Evolutionary conservation across 495 filamentous ascomycete genomes (phyloP), one percentile per base, ranked within the genome.

Genomic region (Talaromyces ruber): DNA sequence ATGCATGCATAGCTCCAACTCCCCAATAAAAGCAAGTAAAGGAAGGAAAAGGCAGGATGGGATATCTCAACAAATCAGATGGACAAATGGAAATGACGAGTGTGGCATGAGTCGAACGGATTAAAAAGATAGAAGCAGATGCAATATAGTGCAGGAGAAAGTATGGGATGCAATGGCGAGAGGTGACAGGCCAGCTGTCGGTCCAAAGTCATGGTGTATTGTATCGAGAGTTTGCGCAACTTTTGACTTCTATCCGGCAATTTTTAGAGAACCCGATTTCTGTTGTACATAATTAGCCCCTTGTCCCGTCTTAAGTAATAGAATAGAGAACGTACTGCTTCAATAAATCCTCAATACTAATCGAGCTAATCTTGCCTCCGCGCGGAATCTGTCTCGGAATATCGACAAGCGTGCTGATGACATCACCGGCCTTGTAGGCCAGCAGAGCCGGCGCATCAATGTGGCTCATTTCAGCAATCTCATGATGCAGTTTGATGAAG

Each of bases 391-490:
- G 91, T 63, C 89, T 85, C 51, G 94, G 82, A 58, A 98, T 81
- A 30, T 92, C 91, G 2, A 93, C 91, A 37, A 98, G 74, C 62
- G 93, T 96, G 53, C 89, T 88, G 66, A 98, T 94, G 63, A 96
- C 84, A 60, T 98, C 93, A 43, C 92, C 93, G 65, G 83, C 87
- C 43, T 86, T 86, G 76, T 98, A 98, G 1, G 89, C 93, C 45
- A 98, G 77, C 24, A 98, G 76, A 7, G 94, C 93, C 1, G 94
- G 94, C 0, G 94, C 90, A 61, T 89, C 86, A 60, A 92, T 90
- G 63, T 89, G 84, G 69, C 96, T 91, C 82, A 98, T 97, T 72
- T 98, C 95, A 29, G 96, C 93, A 63, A 96, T 95, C 60, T 89
- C 85, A 70, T 90, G 89, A 74, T 96, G 90, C 30, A 98, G 83